Evolutionary conservation across 192 early-diverging fungal species (phyloP), one percentile per base, ranked within the genome.

Genomic region (Irineochytrium annulatum): DNA sequence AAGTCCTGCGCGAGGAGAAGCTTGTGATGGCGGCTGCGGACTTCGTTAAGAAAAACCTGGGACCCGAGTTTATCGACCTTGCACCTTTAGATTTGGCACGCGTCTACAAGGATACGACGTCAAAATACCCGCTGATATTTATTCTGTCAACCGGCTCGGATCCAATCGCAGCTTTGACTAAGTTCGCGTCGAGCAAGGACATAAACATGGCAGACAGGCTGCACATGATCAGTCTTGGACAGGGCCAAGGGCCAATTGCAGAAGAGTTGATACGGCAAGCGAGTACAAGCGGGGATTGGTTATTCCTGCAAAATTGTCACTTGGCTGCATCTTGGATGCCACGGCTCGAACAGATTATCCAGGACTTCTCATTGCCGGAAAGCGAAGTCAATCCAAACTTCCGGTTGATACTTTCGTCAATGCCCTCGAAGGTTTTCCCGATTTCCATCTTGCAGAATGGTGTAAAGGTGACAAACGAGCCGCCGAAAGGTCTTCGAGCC

Each of bases 231-330:
- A 83, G 80, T 6, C 65, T 84, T 19, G 82, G 82, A 20, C 82
- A 84, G 54, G 80, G 77, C 20, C 79, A 81, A 62, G 79, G 82
- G 3, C 77, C 82, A 0, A 84, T 84, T 66, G 82, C 82, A 0
- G 82, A 84, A 72, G 75, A 84, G 31, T 34, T 84, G 14, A 54
- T 84, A 11, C 61, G 69, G 43, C 55, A 67, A 29, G 79, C 82
- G 0, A 63, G 70, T 6, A 28, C 22, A 16, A 59, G n/a, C 17
- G 82, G 82, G 3, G 82, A 84, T 46, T 84, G 82, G 82, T 70
- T 84, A 53, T 84, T 84, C 53, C 58, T 84, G 34, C 82, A 84
- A 60, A 84, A 84, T 60, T 84, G 82, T 62, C 82, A 84, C 41
- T 55, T 84, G 52, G 82, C 82, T 1, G 80, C 79, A 22, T 83